Base-by-base conservation (phyloP, 2,329 filamentous ascomycete species). In the Apiospora phragmitis region DNA sequence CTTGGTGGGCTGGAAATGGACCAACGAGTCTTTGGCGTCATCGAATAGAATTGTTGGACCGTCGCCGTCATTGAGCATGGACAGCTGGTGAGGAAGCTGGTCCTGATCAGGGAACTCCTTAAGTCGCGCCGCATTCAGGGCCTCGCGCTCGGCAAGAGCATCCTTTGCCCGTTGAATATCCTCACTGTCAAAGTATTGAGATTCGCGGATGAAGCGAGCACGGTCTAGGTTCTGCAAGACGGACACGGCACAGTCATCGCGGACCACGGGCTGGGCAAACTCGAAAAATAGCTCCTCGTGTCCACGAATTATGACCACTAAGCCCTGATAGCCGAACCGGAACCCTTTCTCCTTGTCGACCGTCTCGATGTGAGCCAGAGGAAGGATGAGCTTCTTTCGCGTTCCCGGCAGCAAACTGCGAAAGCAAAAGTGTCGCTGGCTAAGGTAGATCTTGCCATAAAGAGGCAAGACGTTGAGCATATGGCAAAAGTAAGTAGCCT, bases 221-320 rank as follows among this genome's bases (percentile, higher is more conserved):
- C 90, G 90, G 75, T 97, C 94, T 1, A 98, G 84, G 69, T 89
- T 90, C 71, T 92, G 92, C 49, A 97, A 86, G 24, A 98, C 81
- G 6, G 93, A 97, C 41, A 97, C 89, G 2, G 92, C 90, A 78
- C 95, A 98, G 80, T 98, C 95, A 77, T 99, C 95, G 69, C 96
- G 91, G 70, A 91, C 87, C 43, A 94, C 94, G 1, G 88, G 85
- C 66, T 91, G 88, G 68, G 89, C 88, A 78, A 98, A 98, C 79
- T 99, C 95, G 77, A 99, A 98, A 81, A 98, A 98, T 0, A 99
- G 84, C 81, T 98, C 96, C 79, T 98, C 96, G 72, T 98, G 94
- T 0, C 95, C 96, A 69, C 93, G 91, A 73, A 99, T 97, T 5
- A 97, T 93, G n/a, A 98, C 85, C 0, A 97, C 94, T 51, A 99